Base-by-base conservation (phyloP, 2,329 filamentous ascomycete genomes). In the Penicillium sp. region DNA sequence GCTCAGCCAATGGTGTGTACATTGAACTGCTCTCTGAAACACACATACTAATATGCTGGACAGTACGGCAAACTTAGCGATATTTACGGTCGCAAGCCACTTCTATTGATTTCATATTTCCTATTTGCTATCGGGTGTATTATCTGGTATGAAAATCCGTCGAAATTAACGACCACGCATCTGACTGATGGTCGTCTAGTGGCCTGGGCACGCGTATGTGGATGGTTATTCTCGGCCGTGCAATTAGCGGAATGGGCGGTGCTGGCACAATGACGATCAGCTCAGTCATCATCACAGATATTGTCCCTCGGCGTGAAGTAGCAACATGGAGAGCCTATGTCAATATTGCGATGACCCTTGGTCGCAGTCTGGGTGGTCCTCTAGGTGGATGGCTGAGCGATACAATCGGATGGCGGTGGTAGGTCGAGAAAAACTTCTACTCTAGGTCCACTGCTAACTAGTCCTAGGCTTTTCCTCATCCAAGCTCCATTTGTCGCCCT, bases 351-450 rank as follows among this genome's bases (percentile, higher is more conserved):
- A 75, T 77, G 57, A 83, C 80, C 0, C 74, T 77, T 0, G 81
- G 80, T 10, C 71, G 79, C 10, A 78, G 76, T 53, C 69, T 79
- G 19, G 82, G 82, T 28, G 82, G 81, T 1, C 79, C 82, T 0
- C 52, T 87, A 0, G 87, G 86, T 1, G 87, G 86, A 2, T 82
- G 78, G 63, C 68, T 88, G 2, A 81, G 84, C 1, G 84, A 88
- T 58, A 79, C 80, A 0, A 77, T 88, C 11, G 86, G 86, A 14
- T 89, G 86, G 87, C 75, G 87, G 69, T 87, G 85, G 85, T 83
- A 57, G 1, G 54, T 34, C n/a, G 5, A 9, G 1, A 13, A 3
- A 14, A 44, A 2, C 10, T 18, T 5, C n/a, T 0, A 2, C 11
- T n/a, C 3, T 5, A 19, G 9, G 1, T 18, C 9, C 5, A 34